These are phyloP conservation scores for Phylloporus rhodoxanthus DNA, from an alignment of 768 basidiomycete species.

Conservation along the genomic window DNA sequence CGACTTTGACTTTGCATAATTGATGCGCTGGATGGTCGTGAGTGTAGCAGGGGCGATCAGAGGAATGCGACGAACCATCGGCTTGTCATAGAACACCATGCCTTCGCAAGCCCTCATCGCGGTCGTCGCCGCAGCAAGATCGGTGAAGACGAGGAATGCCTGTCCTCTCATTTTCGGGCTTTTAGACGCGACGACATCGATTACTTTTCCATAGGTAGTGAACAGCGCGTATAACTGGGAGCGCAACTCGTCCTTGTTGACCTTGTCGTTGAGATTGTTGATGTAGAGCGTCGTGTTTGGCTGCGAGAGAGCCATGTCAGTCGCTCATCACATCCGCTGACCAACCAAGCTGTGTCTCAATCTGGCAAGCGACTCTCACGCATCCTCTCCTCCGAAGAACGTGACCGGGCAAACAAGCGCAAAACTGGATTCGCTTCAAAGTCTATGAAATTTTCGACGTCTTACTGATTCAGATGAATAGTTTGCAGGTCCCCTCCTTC, in stretches of 20 bases:
- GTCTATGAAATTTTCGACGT: conserved; percentile 35
- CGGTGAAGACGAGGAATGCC: conserved; percentile 93
- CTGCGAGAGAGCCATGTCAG: conserved; percentile 46
- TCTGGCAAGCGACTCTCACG: conserved; percentile 24
- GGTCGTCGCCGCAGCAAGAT: conserved; percentile 84
- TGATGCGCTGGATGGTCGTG: conserved; percentile 60
- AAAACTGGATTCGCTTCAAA: conserved; percentile 20
- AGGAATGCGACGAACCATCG: conserved; percentile 56
- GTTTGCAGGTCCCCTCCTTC: conserved; percentile 41
- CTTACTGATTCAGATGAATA: conserved; percentile 34
- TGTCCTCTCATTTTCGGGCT: conserved; percentile 83
- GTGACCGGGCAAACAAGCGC: conserved; percentile 29
- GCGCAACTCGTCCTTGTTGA: conserved; percentile 86
- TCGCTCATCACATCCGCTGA: not conserved
- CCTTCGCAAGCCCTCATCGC: conserved; percentile 92
- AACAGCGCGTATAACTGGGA: conserved; percentile 82
- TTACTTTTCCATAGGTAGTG: conserved; percentile 86
- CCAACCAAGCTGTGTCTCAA: conserved; percentile 3
- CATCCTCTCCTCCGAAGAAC: conserved; percentile 14
- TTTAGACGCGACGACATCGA: conserved; percentile 91
- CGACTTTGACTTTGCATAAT: conserved; percentile 86
- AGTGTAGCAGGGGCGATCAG: conserved; percentile 3
- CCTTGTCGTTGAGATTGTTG: conserved; percentile 89
- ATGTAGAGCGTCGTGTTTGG: conserved; percentile 88
- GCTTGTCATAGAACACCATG: conserved; percentile 89